phyloP scores from a whole-genome alignment of 805 yeast species.

The Ogataea pignaliae region DNA sequence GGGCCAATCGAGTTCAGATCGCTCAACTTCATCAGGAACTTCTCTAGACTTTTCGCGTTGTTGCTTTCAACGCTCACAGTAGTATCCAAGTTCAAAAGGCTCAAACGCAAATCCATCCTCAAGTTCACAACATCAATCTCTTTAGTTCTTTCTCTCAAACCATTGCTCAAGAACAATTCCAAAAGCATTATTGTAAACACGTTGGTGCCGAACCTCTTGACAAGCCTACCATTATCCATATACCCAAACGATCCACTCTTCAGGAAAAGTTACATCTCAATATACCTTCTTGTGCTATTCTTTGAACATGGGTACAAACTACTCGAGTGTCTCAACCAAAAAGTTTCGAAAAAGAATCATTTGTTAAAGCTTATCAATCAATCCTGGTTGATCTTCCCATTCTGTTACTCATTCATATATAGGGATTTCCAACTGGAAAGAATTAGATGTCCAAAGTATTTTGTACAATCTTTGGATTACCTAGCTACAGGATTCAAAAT shows the following conservation, averaged over 20 bases:
- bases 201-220: constrained; percentile 9
- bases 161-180: constrained; percentile 2
- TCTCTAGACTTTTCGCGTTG: constrained; percentile 2
- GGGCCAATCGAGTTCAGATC: constrained; percentile 1
- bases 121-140: constrained; percentile 9
- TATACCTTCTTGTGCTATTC: constrained; percentile 10
- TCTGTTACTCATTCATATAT: constrained; percentile 17
- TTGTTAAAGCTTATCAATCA: constrained; percentile 4
- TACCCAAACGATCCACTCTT: constrained; percentile 12
- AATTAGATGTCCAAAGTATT: constrained; percentile 16
- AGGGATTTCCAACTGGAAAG: constrained; percentile 6
- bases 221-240: constrained; percentile 7
- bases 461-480: constrained; percentile 8
- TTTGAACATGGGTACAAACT: constrained; percentile 17
- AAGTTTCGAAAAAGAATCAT: constrained; percentile 5
- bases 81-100: neutral
- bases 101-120: constrained; percentile 2
- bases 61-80: neutral
- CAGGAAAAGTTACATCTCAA: constrained; percentile 15
- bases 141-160: constrained; percentile 11
- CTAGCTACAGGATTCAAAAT: neutral
- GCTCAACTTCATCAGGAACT: constrained; percentile 5
- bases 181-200: neutral
- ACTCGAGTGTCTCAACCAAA: constrained; percentile 10
- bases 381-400: constrained; percentile 20